These are phyloP conservation scores for Ormosia semicastrata DNA, from an alignment of 306 rosid species.

Conservation along the genomic window DNA sequence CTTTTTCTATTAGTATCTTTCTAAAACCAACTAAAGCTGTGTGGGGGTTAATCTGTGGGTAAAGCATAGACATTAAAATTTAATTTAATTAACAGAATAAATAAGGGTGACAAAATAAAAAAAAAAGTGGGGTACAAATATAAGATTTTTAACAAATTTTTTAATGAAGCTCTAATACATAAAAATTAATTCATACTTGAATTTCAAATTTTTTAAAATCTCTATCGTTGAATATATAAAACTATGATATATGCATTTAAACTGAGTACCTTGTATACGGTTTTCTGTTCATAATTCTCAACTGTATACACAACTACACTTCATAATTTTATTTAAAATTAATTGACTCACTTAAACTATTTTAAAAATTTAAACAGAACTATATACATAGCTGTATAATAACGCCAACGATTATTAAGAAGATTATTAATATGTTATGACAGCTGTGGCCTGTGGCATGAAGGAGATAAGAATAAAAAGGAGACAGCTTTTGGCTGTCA, in stretches of 20 bases:
- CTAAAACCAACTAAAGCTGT: background rate
- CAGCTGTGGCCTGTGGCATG: background rate
- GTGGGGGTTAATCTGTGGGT: background rate
- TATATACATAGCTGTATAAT: background rate
- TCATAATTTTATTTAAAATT: too few relatives aligned
- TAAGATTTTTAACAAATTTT: background rate
- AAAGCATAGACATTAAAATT: too few relatives aligned
- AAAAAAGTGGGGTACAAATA: too few relatives aligned
- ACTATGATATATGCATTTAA: background rate
- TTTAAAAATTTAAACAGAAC: background rate
- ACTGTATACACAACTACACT: background rate
- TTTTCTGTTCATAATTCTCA: background rate
- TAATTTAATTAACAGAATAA: too few relatives aligned
- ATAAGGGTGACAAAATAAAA: too few relatives aligned
- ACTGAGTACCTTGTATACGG: background rate
- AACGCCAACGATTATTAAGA: background rate
- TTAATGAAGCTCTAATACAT: background rate
- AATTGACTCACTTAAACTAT: too few relatives aligned
- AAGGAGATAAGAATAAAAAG: background rate
- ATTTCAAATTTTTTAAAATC: background rate
- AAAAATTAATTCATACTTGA: background rate
- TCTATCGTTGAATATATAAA: background rate
- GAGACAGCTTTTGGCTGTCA: conserved; percentile 26
- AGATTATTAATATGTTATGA: background rate
- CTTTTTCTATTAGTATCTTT: too few relatives aligned